Base-by-base conservation (phyloP, 176 grass and related monocot species). In the Guadua angustifolia region DNA sequence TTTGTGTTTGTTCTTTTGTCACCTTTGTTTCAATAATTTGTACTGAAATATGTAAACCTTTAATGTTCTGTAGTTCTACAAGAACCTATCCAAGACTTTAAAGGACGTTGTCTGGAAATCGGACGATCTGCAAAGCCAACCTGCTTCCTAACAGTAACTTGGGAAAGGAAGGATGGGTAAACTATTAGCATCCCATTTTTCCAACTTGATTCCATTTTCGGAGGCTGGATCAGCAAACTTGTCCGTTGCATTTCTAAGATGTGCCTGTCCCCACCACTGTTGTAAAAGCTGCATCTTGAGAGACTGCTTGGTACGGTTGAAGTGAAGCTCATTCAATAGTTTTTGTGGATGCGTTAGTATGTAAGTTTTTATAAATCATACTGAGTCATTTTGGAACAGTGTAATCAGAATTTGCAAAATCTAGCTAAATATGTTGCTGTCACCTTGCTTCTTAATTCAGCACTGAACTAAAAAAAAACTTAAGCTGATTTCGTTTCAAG, bases 61-160 rank as follows among this genome's bases (percentile, higher is more conserved):
- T 5, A 13, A 75, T 16, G 47, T 29, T 56, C 4, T 90, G 74
- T 91, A 99, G 93, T 99, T 99, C 53, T 95, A 90, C 77, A 99
- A 92, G 69, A 94, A 94, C 55, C 91, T 99, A 66, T 95, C 91
- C 38, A 87, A 64, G 46, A 89, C 86, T 46, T 83, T 99, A 55
- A 92, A 94, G 70, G 97, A 99, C 9, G 86, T 99, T 46, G 91
- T 99, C 9, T 99, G 97, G 93, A 99, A 89, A 90, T 94, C 97
- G 3, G 89, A 99, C 4, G 93, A 99, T 68, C 14, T 22, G 53
- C 52, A 87, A 6, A 75, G 1, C 3, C 60, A 75, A 63, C 44
- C 62, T 70, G 64, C 74, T 75, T 35, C 89, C 58, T 87, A 84
- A 61, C 9, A 51, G 73, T 19, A 42, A 17, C 24, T 60, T 17